Evolutionary conservation across 2,329 filamentous ascomycete genomes (phyloP).

Genomic region (Teratosphaeria viscida): DNA sequence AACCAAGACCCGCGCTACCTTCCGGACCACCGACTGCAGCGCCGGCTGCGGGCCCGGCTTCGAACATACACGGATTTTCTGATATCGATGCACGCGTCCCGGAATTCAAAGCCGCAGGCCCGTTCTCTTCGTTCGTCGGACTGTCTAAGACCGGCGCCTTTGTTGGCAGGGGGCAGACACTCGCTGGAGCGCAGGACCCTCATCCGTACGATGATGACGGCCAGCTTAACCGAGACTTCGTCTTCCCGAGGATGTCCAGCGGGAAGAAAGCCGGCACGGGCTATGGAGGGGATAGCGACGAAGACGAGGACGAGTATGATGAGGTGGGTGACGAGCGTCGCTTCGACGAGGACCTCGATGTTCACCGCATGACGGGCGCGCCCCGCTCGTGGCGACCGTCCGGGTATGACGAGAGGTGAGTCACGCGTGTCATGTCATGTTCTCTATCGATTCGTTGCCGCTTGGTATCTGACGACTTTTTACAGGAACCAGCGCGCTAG

Average conservation of each 20-base stretch:
- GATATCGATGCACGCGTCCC: too few species aligned
- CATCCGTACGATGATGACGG: neutral
- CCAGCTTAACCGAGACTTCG: neutral
- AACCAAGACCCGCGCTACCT: too few species aligned
- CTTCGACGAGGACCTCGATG: neutral
- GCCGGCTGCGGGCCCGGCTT: neutral
- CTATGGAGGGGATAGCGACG: neutral
- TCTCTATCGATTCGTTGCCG: too few species aligned
- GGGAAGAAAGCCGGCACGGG: conserved; percentile 1
- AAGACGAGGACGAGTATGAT: neutral
- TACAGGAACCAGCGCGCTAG: neutral
- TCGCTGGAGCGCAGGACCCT: neutral
- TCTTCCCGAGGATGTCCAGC: neutral
- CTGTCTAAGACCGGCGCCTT: neutral
- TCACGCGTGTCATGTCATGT: neutral
- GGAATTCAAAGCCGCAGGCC: too few species aligned
- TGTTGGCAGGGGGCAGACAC: neutral
- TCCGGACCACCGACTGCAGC: too few species aligned
- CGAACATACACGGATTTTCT: neutral
- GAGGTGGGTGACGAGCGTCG: neutral
- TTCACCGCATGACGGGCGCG: too few species aligned
- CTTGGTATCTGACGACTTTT: neutral
- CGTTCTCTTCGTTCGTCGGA: too few species aligned
- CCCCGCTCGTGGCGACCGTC: neutral
- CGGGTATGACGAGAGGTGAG: neutral